Evolutionary conservation across 768 basidiomycete genomes (phyloP).

Genomic region (Mrakia gelida): DNA sequence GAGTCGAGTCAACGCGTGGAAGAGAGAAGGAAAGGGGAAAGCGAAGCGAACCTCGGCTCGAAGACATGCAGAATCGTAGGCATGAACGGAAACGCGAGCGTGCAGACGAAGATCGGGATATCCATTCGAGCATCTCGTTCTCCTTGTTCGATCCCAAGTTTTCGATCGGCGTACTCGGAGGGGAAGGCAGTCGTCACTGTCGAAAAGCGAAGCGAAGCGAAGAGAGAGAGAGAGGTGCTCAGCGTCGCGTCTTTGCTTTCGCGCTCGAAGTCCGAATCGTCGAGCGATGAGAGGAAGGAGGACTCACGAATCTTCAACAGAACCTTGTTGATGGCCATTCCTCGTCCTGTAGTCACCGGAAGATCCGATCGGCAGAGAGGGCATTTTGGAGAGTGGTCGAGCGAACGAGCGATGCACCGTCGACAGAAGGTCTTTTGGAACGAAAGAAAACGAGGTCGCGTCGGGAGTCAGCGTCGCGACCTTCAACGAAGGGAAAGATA

Average conservation of each 20-base stretch:
- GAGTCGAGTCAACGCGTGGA: too few species aligned
- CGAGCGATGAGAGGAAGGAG: conserved; percentile 6
- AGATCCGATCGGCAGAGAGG: conserved; percentile 79
- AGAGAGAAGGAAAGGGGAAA: not conserved
- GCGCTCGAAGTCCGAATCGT: too few species aligned
- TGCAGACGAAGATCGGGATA: conserved; percentile 87
- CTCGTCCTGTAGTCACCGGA: conserved; percentile 46
- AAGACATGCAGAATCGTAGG: conserved; percentile 88
- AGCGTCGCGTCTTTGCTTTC: too few species aligned
- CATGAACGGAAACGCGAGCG: conserved; percentile 84
- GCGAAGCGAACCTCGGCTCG: conserved; percentile 63
- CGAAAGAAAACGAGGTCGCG: conserved; percentile 11
- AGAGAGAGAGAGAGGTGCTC: conserved; percentile 27
- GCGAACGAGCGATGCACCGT: conserved; percentile 79
- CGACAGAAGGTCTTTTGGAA: conserved; percentile 79
- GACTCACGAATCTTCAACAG: conserved; percentile 62
- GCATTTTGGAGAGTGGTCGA: conserved; percentile 77
- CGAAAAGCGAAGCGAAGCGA: conserved; percentile 28
- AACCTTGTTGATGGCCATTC: conserved; percentile 59
- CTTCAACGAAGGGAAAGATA: not conserved
- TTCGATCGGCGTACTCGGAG: conserved; percentile 60
- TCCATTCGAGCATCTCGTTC: conserved; percentile 73
- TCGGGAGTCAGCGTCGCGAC: not conserved
- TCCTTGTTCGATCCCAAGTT: conserved; percentile 62
- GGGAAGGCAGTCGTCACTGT: conserved; percentile 69